Conservation (phyloP, 768 basidiomycete species). For the Lactarius quietus region DNA sequence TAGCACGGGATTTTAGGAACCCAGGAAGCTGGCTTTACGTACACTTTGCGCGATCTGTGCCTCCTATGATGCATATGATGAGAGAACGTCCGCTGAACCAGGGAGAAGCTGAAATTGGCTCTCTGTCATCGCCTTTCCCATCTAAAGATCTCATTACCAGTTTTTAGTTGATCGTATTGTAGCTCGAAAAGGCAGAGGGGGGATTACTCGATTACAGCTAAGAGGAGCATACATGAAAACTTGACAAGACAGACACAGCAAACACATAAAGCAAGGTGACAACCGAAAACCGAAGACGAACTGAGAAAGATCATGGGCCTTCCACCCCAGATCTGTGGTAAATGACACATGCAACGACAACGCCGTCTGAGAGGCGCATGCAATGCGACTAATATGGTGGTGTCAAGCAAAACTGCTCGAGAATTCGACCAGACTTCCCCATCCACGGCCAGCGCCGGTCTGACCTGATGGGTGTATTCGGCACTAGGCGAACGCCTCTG, state of each 20-base stretch:
- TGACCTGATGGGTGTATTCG: constrained; percentile 69
- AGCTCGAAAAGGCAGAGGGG: constrained; percentile 28
- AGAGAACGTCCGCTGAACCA: not conserved
- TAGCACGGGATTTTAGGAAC: not conserved
- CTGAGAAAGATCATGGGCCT: not conserved
- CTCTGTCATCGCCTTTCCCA: not conserved
- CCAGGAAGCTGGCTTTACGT: too few relatives aligned
- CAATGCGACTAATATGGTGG: not conserved
- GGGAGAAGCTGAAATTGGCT: not conserved
- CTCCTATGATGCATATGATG: too few relatives aligned
- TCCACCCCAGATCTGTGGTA: not conserved
- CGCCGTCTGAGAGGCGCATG: not conserved
- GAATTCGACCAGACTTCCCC: constrained; percentile 68
- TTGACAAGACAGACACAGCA: not conserved
- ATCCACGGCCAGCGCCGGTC: constrained; percentile 81
- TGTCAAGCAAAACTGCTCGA: constrained; percentile 41
- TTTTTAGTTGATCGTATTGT: not conserved
- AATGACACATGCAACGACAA: not conserved
- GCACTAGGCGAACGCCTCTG: constrained; percentile 60
- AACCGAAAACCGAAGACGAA: not conserved
- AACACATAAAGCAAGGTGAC: not conserved
- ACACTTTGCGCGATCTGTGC: too few relatives aligned
- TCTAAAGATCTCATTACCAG: not conserved
- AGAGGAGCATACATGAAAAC: not conserved
- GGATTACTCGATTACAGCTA: not conserved